Conservation (phyloP, 768 basidiomycete genomes). For the Amanita subjunquillea region DNA sequence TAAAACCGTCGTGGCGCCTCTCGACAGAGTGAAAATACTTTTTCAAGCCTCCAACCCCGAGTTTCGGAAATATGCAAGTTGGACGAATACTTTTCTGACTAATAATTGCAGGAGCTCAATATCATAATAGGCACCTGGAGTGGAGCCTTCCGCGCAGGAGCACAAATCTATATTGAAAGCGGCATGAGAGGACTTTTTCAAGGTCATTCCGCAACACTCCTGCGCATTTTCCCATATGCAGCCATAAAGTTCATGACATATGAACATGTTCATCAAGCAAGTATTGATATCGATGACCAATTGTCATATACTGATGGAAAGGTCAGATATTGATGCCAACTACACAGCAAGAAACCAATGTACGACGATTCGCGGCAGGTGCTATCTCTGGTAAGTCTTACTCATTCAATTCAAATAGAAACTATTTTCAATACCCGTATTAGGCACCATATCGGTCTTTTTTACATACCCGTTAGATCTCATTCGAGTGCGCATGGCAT, state of each 20-base stretch:
- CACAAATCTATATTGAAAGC: constrained; percentile 52
- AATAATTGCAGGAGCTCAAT: background rate
- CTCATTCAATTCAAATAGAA: background rate
- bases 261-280: constrained; percentile 74
- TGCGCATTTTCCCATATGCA: constrained; percentile 95
- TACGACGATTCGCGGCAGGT: constrained; percentile 76
- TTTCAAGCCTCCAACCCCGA: constrained; percentile 97
- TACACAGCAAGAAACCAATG: constrained; percentile 63
- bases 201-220: constrained; percentile 91
- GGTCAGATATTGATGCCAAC: constrained; percentile 80
- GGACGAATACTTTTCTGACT: constrained; percentile 10
- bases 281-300: constrained; percentile 11
- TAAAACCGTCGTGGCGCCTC: constrained; percentile 89
- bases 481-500: constrained; percentile 93
- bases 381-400: constrained; percentile 67
- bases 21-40: constrained; percentile 97
- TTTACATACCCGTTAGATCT: constrained; percentile 95
- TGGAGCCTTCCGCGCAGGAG: constrained; percentile 72
- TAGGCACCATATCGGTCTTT: constrained; percentile 78
- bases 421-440: constrained; percentile 4
- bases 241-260: constrained; percentile 97
- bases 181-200: constrained; percentile 83
- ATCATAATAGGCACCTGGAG: constrained; percentile 64
- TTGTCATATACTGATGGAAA: constrained; percentile 7
- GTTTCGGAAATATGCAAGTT: constrained; percentile 88